phyloP scores from a whole-genome alignment of 139 green algal species.

The Limnomonas spitsbergensis region DNA sequence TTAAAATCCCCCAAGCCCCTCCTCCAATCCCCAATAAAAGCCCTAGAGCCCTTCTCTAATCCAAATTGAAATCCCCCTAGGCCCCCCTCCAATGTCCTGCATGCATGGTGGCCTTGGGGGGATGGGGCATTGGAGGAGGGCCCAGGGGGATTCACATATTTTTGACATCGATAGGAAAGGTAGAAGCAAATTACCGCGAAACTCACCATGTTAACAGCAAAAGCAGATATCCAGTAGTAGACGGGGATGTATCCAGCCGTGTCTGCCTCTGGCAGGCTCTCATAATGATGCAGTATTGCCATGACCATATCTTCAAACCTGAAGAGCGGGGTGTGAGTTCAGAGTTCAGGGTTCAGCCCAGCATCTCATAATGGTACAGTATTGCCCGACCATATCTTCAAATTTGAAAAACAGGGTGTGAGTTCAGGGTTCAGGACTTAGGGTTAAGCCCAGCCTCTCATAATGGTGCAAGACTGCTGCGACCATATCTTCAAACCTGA shows the following conservation, averaged over 20 bases:
- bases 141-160: too few species aligned
- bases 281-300: constrained; percentile 2
- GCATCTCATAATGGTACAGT: background rate
- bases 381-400: background rate
- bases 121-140: too few species aligned
- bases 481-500: constrained; percentile 10
- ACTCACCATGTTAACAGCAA: constrained; percentile 4
- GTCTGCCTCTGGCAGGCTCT: constrained; percentile 1
- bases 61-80: too few species aligned
- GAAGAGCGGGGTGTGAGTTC: background rate
- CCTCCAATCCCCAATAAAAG: too few species aligned
- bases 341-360: background rate
- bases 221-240: constrained; percentile 7
- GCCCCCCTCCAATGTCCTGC: too few species aligned
- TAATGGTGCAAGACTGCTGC: constrained; percentile 1
- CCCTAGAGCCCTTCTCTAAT: too few species aligned
- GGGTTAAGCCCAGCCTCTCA: too few species aligned
- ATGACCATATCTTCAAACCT: constrained; percentile 7
- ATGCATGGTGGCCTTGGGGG: too few species aligned
- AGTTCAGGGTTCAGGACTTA: too few species aligned
- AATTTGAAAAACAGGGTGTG: background rate
- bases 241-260: background rate
- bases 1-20: too few species aligned
- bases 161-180: background rate
- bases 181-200: background rate